phyloP scores from a whole-genome alignment of 208 protist genomes.

The Vickermania ingenoplastis region DNA sequence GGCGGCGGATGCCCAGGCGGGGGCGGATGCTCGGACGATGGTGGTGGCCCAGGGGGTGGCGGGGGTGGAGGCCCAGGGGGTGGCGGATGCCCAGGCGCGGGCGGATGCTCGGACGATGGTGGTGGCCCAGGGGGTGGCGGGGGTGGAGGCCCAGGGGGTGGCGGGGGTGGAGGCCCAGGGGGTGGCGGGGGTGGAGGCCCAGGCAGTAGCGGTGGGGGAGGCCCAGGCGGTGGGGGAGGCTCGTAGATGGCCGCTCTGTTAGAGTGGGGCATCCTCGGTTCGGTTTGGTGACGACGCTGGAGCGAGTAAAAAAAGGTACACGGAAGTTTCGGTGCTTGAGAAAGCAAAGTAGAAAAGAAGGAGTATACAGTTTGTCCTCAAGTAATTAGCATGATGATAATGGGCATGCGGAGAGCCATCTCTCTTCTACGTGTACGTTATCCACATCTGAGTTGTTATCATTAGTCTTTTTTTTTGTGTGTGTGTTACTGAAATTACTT shows the following conservation, averaged over 20 bases:
- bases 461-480: too few species aligned
- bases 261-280: too few species aligned
- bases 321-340: too few species aligned
- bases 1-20: not conserved
- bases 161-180: not conserved
- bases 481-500: too few species aligned
- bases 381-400: too few species aligned
- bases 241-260: too few species aligned
- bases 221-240: not conserved
- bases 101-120: not conserved
- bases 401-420: too few species aligned
- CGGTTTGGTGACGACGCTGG: too few species aligned
- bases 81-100: not conserved
- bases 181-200: not conserved
- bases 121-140: not conserved
- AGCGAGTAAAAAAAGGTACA: too few species aligned
- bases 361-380: too few species aligned
- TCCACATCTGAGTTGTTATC: too few species aligned
- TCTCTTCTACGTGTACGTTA: too few species aligned
- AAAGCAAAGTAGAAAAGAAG: conserved; percentile 11
- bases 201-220: not conserved
- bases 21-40: not conserved
- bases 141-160: not conserved
- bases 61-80: conserved; percentile 1
- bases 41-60: conserved; percentile 4